Percentiles rank a stretch among this genome's conserved stretches.
phyloP scores from a whole-genome alignment of 495 filamentous ascomycete genomes.

The Penicillium malachiteum region DNA sequence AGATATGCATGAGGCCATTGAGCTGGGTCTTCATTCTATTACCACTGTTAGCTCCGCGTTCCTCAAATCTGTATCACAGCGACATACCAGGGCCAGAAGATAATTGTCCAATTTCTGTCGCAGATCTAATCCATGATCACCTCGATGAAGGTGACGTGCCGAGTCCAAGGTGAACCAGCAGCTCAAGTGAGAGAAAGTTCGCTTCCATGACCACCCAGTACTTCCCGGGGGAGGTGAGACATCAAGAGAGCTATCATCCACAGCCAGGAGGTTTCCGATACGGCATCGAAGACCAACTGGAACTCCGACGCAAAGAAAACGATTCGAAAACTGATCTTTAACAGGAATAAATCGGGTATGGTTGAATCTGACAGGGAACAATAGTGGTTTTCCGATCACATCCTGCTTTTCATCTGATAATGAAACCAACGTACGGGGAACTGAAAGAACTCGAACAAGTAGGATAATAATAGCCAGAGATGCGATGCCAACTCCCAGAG shows the following conservation, averaged over 20 bases:
- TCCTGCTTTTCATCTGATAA: not conserved
- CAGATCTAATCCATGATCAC: not conserved
- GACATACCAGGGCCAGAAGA: not conserved
- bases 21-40: not conserved
- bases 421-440: not conserved
- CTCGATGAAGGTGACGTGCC: not conserved
- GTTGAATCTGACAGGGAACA: not conserved
- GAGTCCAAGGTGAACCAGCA: slow-evolving; percentile 1
- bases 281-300: slow-evolving; percentile 1
- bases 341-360: not conserved
- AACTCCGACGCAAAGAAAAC: not conserved
- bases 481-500: not conserved
- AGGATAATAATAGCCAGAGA: not conserved
- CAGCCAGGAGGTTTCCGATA: not conserved
- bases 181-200: not conserved
- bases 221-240: not conserved
- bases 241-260: slow-evolving; percentile 2
- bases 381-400: not conserved
- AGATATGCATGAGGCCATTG: slow-evolving; percentile 62
- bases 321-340: not conserved
- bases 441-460: not conserved
- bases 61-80: not conserved
- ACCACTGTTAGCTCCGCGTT: not conserved
- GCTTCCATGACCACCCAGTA: not conserved
- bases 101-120: not conserved